Conservation (phyloP, 2,329 filamentous ascomycete species). For the Colletotrichum caudatum region DNA sequence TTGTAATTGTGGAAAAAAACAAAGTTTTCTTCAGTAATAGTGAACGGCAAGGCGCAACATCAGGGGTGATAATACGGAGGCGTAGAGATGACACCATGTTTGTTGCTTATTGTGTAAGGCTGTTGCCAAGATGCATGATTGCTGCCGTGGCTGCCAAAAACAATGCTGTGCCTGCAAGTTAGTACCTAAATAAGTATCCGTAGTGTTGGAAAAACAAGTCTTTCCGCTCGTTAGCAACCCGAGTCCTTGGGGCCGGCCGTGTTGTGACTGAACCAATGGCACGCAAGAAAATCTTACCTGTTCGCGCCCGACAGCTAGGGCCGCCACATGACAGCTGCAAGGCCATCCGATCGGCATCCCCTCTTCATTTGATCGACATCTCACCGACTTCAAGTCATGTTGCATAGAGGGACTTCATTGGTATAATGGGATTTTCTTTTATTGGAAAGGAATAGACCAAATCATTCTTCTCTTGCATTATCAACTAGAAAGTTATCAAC, state of each 20-base stretch:
- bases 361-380: conserved; percentile 33
- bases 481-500: conserved; percentile 41
- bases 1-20: background rate
- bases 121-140: conserved; percentile 14
- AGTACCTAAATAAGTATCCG: background rate
- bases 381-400: conserved; percentile 11
- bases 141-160: background rate
- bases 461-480: conserved; percentile 38
- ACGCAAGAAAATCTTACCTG: conserved; percentile 16
- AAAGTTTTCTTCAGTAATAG: background rate
- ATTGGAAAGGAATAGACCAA: conserved; percentile 11
- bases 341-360: conserved; percentile 33
- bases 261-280: conserved; percentile 21
- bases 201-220: conserved; percentile 6
- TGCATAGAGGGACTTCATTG: background rate
- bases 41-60: background rate
- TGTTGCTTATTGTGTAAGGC: background rate
- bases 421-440: conserved; percentile 6
- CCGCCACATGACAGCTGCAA: conserved; percentile 37
- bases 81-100: background rate
- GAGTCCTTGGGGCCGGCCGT: conserved; percentile 14
- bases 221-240: conserved; percentile 8
- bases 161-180: conserved; percentile 1
- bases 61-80: background rate
- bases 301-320: conserved; percentile 29